Base-by-base conservation (phyloP, 225 moss, liverwort and hornwort species). In the Asterella californica region DNA sequence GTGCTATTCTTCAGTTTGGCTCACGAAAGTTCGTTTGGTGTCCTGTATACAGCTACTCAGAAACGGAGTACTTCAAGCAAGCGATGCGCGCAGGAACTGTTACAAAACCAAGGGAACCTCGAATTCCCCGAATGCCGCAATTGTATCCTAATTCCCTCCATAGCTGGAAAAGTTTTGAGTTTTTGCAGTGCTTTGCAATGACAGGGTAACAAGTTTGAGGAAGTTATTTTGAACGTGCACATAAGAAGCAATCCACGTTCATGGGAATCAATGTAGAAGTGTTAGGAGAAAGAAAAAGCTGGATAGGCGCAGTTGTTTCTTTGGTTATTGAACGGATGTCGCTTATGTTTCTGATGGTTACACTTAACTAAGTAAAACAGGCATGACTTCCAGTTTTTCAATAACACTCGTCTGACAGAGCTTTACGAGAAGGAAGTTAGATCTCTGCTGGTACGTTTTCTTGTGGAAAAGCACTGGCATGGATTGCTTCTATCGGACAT, bases 31-130 rank as follows among this genome's bases (percentile, higher is more conserved):
- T 70, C 42, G 22, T 47, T 70, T 42, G 25, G 11, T 76, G 24
- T 57, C n/a, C 18, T 36, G 1, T 59, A n/a, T 50, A 52, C 73
- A 89, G 89, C 81, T 99, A 99, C 80, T 99, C 95, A n/a, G 99
- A 99, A 86, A 91, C 95, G 76, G 99, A 99, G 83, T 99, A 99
- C 65, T 99, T 99, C 76, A 99, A 95, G 84, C 99, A 99, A 88
- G 95, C 95, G 25, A 91, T 99, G 93, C 89, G 99, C 45, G 88
- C 93, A 17, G 93, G 95, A 79, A 89, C 95, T 78, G 95, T 93
- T 30, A 85, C 95, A 10, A 99, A 99, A 82, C 99, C 99, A 24
- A 88, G 89, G 78, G 99, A 95, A 83, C 99, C 99, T 63, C 95
- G 99, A 48, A 95, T 99, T 54, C 99, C 99, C 74, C 90, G 99